Base-by-base conservation (phyloP, 306 rosid species). In the Citrullus colocynthis region DNA sequence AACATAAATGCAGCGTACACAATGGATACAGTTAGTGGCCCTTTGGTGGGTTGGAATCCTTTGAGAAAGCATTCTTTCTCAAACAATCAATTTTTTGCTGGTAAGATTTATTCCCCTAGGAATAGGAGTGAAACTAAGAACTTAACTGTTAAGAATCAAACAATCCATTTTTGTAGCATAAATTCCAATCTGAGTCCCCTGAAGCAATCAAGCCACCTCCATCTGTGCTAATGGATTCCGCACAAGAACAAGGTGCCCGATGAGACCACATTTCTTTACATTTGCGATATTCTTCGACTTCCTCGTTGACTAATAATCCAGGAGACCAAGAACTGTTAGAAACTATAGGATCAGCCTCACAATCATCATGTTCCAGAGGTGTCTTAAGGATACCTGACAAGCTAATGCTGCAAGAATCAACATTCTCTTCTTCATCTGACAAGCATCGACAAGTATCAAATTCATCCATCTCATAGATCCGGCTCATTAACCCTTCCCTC, bases 391-490 rank as follows among this genome's bases (percentile, higher is more conserved):
- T 55, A 37, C 82, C 65, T 63, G 79, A 67, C 42, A 51, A 79
- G 36, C 80, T 74, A 77, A 64, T 71, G 77, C 60, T 48, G 84
- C 71, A 55, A 75, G 81, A 80, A 65, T 79, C 80, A 74, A 39
- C 74, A 21, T 0, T 24, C 61, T 85, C 85, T 74, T 85, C 98
- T 77, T 90, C 96, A 70, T 90, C 98, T 62, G 97, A 93, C 80
- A 91, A 85, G 83, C 92, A 90, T 81, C 87, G 88, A 86, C 97
- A 93, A 78, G 83, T 72, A 79, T 91, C 98, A 41, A 86, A 81
- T 28, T 91, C 96, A 78, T 89, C 94, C 80, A 83, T 79, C 62
- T 91, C 91, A 18, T 81, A 70, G 39, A 83, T 85, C 64, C 82
- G 96, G 84, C 90, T 89, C 74, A 79, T 78, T 77, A 85, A 79